phyloP scores from a whole-genome alignment of 192 early-diverging fungal genomes.

The Chytriomyces confervae region DNA sequence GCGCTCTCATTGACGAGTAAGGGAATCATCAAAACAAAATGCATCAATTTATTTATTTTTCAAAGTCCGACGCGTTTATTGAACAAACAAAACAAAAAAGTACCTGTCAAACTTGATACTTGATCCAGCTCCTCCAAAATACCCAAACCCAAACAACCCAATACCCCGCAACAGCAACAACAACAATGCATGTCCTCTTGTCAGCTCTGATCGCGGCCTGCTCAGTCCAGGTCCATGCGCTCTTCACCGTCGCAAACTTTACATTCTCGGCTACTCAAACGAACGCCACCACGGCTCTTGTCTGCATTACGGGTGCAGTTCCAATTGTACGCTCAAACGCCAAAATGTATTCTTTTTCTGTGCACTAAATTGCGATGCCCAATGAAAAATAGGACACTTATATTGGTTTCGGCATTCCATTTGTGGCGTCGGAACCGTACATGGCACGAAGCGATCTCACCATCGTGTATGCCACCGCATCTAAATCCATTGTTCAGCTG shows the following conservation, averaged over 20 bases:
- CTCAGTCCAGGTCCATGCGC: too few relatives aligned
- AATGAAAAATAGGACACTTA: not conserved
- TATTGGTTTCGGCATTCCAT: slow-evolving; percentile 25
- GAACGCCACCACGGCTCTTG: not conserved
- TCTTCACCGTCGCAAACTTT: too few relatives aligned
- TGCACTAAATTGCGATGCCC: not conserved
- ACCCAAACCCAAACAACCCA: not conserved
- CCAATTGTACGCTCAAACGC: not conserved
- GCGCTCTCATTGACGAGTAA: not conserved
- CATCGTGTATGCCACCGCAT: not conserved
- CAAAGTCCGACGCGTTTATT: not conserved
- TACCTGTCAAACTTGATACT: not conserved
- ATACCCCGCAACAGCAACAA: not conserved
- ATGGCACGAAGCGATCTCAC: slow-evolving; percentile 12
- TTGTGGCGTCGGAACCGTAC: not conserved
- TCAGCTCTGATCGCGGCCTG: not conserved
- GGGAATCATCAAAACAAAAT: not conserved
- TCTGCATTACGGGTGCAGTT: slow-evolving; percentile 1
- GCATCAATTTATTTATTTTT: not conserved
- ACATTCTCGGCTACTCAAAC: too few relatives aligned
- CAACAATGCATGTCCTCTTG: not conserved
- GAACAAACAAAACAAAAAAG: not conserved
- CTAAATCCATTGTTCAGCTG: not conserved
- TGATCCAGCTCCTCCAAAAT: not conserved
- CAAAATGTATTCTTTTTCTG: not conserved